Base-by-base conservation (phyloP, 2,329 filamentous ascomycete species). In the Fonsecaea pugnacius region DNA sequence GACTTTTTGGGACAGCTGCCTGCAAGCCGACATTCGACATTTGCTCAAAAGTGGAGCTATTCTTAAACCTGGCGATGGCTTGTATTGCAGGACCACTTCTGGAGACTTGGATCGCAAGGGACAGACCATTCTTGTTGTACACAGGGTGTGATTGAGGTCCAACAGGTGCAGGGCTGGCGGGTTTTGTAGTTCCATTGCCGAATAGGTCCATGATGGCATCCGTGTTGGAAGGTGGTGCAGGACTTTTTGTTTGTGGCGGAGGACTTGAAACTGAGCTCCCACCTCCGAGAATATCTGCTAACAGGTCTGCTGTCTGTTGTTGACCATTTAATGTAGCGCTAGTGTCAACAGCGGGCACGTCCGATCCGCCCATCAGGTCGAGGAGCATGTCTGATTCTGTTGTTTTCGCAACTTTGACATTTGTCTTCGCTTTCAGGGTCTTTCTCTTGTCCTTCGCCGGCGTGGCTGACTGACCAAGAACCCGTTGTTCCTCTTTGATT, bases 181-280 rank as follows among this genome's bases (percentile, higher is more conserved):
- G 72, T 75, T 77, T 67, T 73, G 67, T 35, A 69, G 75, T 64
- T 14, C 67, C 50, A 46, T 75, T 77, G 61, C 82, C 83, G 76
- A 98, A 96, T 21, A 99, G 84, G 74, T 96, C 94, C 91, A 98
- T 94, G 74, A 99, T 97, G 33, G 90, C 87, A 35, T 85, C 85
- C 56, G 87, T 82, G 70, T 88, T 90, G 54, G 84, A 84, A 16
- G 71, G 83, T 82, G 71, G 86, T 78, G 73, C 87, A 84, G 69
- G 84, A 83, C 71, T 82, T 40, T 66, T 68, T 16, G 67, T 61
- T 65, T 83, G 83, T 8, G 85, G 80, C 4, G 82, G 79, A 6
- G 86, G 82, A 12, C 84, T 81, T 1, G 80, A 75, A 50, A 77
- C 82, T 72, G 87, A 83, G n/a, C 82, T 78, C 60, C 85, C 85